These are phyloP conservation scores for Austroboletus eburneus DNA, from an alignment of 768 basidiomycete species.

Conservation along the genomic window DNA sequence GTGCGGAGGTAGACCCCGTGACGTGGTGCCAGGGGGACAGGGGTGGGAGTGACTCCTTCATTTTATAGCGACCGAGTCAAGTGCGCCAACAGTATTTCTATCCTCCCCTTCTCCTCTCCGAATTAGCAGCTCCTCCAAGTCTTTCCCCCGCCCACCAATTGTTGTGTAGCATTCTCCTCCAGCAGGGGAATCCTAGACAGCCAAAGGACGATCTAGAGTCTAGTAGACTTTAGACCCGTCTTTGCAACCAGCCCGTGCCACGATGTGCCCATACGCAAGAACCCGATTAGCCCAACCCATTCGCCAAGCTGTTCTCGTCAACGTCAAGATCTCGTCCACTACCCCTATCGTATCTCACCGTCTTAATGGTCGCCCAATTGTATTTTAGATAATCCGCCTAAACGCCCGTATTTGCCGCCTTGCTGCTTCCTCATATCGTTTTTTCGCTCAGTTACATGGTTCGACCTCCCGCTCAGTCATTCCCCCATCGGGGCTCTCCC, in stretches of 20 bases:
- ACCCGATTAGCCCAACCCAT: conserved; percentile 24
- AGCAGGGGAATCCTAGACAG: conserved; percentile 18
- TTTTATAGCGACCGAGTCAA: conserved; percentile 31
- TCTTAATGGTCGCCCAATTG: conserved; percentile 33
- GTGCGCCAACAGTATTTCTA: conserved; percentile 19
- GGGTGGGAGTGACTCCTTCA: conserved; percentile 31
- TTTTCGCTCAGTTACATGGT: conserved; percentile 24
- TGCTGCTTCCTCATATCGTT: conserved; percentile 1
- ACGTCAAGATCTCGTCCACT: conserved; percentile 13
- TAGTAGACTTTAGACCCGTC: conserved; percentile 34
- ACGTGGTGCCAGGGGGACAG: conserved; percentile 22
- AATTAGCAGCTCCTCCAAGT: conserved; percentile 4
- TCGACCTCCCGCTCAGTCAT: conserved; percentile 40
- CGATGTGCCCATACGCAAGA: conserved; percentile 38
- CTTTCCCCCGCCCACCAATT: not conserved
- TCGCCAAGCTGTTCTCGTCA: conserved; percentile 13
- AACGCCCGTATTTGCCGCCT: conserved; percentile 10
- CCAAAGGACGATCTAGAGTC: conserved; percentile 42
- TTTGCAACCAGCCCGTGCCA: conserved; percentile 23
- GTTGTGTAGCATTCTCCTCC: conserved; percentile 22
- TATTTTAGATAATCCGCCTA: conserved; percentile 34
- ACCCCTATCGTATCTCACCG: conserved; percentile 14
- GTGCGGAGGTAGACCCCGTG: conserved; percentile 20
- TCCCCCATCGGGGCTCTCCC: conserved; percentile 70
- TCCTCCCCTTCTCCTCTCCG: conserved; percentile 5